A percentile compares a stretch with the other conserved stretches of the same genome.
These are phyloP conservation scores for Russula sp. DNA, from an alignment of 768 basidiomycete species.

Conservation along the genomic window DNA sequence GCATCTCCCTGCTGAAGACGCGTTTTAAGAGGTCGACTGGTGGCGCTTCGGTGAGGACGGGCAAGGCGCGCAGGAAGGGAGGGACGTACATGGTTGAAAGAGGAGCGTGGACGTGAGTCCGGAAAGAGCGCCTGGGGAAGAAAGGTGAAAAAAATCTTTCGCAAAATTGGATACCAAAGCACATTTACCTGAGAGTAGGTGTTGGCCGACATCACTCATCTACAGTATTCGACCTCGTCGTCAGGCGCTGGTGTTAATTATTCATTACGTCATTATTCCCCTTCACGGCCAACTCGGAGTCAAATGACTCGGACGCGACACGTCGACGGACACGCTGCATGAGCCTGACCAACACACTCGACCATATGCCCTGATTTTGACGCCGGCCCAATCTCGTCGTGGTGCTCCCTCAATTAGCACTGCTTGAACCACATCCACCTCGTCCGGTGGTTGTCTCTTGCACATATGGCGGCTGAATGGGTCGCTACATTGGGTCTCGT, in stretches of 20 bases:
- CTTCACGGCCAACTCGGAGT: too few relatives aligned
- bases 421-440: not conserved
- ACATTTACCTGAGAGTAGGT: conserved; percentile 56
- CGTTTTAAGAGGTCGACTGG: conserved; percentile 94
- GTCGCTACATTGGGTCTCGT: conserved; percentile 64
- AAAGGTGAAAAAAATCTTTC: too few relatives aligned
- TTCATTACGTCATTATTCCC: too few relatives aligned
- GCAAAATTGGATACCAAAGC: not conserved
- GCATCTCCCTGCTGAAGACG: conserved; percentile 80
- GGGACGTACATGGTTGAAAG: conserved; percentile 56
- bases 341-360: not conserved
- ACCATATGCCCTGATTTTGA: not conserved
- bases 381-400: not conserved
- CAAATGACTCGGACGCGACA: too few relatives aligned
- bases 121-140: conserved; percentile 62
- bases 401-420: not conserved
- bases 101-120: conserved; percentile 72
- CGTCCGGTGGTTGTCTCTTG: not conserved
- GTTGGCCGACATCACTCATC: conserved; percentile 69
- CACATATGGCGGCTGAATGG: conserved; percentile 45
- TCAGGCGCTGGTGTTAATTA: too few relatives aligned
- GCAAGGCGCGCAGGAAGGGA: not conserved
- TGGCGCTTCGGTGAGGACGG: not conserved
- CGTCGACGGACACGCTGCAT: not conserved
- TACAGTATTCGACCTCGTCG: too few relatives aligned